phyloP scores from a whole-genome alignment of 176 grass and related monocot genomes.

The Chrysopogon serrulatus region DNA sequence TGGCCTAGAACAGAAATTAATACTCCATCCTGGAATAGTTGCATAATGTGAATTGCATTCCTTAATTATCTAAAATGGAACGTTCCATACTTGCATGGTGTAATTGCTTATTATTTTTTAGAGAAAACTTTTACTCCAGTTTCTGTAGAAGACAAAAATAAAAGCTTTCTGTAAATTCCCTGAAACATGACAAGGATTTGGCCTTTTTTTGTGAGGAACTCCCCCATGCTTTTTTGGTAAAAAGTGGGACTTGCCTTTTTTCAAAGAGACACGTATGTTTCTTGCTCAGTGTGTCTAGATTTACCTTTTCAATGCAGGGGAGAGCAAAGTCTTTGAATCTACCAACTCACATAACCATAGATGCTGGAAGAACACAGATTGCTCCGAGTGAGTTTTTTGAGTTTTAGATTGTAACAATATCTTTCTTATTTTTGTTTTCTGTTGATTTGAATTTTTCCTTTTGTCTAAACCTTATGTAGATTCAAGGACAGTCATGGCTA shows the following conservation, averaged over 20 bases:
- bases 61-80: neutral
- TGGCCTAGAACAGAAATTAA: neutral
- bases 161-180: neutral
- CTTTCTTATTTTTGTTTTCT: neutral
- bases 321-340: constrained; percentile 88
- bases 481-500: constrained; percentile 87
- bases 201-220: neutral
- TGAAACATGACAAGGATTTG: neutral
- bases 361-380: constrained; percentile 97
- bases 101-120: neutral
- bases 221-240: neutral
- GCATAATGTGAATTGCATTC: neutral
- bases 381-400: constrained; percentile 69
- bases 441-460: neutral
- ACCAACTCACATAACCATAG: constrained; percentile 89
- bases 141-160: neutral
- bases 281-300: neutral
- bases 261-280: neutral
- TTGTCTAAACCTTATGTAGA: constrained; percentile 38
- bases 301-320: constrained; percentile 38
- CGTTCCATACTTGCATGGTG: neutral
- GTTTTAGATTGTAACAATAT: neutral
- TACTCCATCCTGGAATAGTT: neutral
- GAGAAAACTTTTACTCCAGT: neutral
- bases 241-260: neutral